Conservation (phyloP, 345 rosid species). For the Populus ilicifolia region DNA sequence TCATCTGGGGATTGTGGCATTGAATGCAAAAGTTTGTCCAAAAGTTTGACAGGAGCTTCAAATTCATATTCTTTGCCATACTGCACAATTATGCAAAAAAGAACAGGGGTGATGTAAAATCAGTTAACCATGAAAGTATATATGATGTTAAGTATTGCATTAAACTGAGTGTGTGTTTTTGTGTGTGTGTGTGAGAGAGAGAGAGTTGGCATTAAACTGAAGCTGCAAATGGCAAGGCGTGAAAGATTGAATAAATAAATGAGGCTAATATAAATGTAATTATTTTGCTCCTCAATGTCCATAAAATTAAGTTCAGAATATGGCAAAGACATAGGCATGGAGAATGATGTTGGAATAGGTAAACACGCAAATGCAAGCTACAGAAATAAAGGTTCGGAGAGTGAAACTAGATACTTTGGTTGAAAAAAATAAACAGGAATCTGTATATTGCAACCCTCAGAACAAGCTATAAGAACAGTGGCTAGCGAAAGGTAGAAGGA, state of each 20-base stretch:
- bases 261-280: background rate
- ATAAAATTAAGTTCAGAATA: background rate
- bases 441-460: background rate
- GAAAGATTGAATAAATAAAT: background rate
- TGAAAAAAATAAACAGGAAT: background rate
- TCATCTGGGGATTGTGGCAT: conserved; percentile 87
- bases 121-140: background rate
- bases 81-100: conserved; percentile 32
- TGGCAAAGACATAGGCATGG: background rate
- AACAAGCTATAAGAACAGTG: background rate
- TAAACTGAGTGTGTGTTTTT: background rate
- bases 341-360: background rate
- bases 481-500: background rate
- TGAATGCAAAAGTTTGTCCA: conserved; percentile 86
- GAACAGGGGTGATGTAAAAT: background rate
- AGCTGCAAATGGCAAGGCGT: background rate
- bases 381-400: background rate
- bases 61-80: conserved; percentile 94
- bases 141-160: background rate
- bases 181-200: background rate
- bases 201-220: background rate
- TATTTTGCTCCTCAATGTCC: background rate
- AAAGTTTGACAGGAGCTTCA: conserved; percentile 91
- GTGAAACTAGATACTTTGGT: background rate
- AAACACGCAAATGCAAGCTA: background rate